A percentile compares a stretch with the other conserved stretches of the same genome.
Conservation (phyloP, 2,329 filamentous ascomycete species). For the Phyllosticta paracitricarpa region DNA sequence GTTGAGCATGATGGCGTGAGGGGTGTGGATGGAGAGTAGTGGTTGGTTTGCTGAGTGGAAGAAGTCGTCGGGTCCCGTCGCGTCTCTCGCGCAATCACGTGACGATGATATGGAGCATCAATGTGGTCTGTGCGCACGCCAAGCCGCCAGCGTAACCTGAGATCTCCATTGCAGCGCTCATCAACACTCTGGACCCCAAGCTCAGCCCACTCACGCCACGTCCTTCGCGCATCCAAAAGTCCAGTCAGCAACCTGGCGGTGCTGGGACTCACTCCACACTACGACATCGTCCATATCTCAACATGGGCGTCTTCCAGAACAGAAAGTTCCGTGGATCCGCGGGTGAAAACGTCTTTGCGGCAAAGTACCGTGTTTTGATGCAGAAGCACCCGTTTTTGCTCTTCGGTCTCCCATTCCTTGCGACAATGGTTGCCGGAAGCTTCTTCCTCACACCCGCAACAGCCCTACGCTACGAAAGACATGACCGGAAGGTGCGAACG, state of each 20-base stretch:
- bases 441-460: slow-evolving; percentile 93
- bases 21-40: not conserved
- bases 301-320: slow-evolving; percentile 22
- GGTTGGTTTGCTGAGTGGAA: not conserved
- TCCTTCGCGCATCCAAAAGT: not conserved
- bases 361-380: slow-evolving; percentile 66
- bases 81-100: slow-evolving; percentile 2
- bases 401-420: slow-evolving; percentile 88
- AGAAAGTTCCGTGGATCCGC: slow-evolving; percentile 36
- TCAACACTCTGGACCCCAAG: not conserved
- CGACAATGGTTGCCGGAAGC: slow-evolving; percentile 80
- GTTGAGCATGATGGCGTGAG: not conserved
- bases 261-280: not conserved
- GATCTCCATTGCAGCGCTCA: not conserved
- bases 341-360: slow-evolving; percentile 55
- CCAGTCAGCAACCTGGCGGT: not conserved
- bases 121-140: not conserved
- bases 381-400: slow-evolving; percentile 76
- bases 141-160: not conserved
- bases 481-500: slow-evolving; percentile 82
- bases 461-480: slow-evolving; percentile 83
- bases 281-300: not conserved
- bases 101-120: not conserved
- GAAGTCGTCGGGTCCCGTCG: not conserved
- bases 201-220: not conserved